Percentiles rank a stretch among this genome's conserved stretches.
Evolutionary conservation across 108 stramenopile species (phyloP).

Genomic region (Pseudonitzschia multiseries): DNA sequence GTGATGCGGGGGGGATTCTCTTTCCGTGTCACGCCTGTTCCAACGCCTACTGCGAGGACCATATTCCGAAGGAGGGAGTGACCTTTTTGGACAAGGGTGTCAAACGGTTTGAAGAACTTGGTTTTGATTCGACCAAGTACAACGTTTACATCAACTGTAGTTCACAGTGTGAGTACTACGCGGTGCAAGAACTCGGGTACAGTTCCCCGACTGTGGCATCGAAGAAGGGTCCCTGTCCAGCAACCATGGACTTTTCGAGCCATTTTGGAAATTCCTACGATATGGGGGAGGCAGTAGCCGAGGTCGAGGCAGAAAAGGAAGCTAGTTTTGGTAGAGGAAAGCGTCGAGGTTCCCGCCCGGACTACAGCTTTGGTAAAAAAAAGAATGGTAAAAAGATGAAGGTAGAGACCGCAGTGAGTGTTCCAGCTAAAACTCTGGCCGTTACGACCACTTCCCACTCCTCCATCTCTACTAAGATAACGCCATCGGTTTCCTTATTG

Average conservation of each 20-base stretch:
- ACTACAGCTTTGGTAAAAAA: not conserved
- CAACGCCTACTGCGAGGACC: slow-evolving; percentile 82
- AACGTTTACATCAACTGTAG: slow-evolving; percentile 68
- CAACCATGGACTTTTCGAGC: not conserved
- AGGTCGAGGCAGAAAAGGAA: not conserved
- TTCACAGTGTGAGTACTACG: slow-evolving; percentile 45
- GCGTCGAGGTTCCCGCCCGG: not conserved
- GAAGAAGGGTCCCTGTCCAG: not conserved
- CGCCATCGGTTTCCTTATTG: no score
- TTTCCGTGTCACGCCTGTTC: slow-evolving; percentile 83
- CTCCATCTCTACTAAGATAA: no score
- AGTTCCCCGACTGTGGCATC: not conserved
- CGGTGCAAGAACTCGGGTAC: slow-evolving; percentile 35
- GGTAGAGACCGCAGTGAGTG: no score
- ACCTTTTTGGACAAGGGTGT: slow-evolving; percentile 30
- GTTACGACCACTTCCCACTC: no score
- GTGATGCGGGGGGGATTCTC: slow-evolving; percentile 74
- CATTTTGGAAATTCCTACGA: slow-evolving; percentile 8
- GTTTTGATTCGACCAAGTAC: slow-evolving; percentile 38
- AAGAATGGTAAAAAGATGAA: not conserved
- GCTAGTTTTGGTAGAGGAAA: not conserved
- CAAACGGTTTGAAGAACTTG: slow-evolving; percentile 50
- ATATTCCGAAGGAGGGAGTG: slow-evolving; percentile 44
- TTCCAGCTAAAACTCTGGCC: no score
- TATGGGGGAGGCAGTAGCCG: not conserved